Base-by-base conservation (phyloP, 129 eudicot species). In the Centella asiatica region DNA sequence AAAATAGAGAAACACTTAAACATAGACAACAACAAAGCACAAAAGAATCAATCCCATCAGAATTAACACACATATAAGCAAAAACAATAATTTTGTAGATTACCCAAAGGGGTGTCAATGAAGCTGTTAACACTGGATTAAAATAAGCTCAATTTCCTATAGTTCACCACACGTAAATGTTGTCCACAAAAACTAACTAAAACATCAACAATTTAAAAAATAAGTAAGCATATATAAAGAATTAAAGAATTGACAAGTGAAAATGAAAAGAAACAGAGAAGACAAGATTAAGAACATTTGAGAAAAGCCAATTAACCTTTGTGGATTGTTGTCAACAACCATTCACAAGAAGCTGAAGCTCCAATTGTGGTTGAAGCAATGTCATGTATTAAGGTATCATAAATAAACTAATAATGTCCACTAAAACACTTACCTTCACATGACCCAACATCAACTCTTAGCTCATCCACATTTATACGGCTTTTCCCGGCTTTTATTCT, bases 121-220 rank as follows among this genome's bases (percentile, higher is more conserved):
- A n/a, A n/a, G n/a, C n/a, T n/a, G n/a, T n/a, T n/a, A n/a, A n/a
- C n/a, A 69, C 71, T 64, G 24, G 8, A 46, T 46, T 48, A 69
- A 50, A 60, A 44, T 72, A 42, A 61, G n/a, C 57, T 55, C 61
- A 67, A 32, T 57, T 56, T 69, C 66, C 54, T 63, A 44, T 71
- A 28, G 63, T 57, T 46, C 81, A 64, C 66, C 66, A 77, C 86
- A 74, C 79, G 76, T 70, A 70, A 67, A 64, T 40, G 53, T 58
- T 66, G 64, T 54, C 69, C 44, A 15, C 39, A 68, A 54, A 71
- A 61, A 52, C 62, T 1, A 12, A 44, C n/a, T 27, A 37, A 28
- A 51, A 19, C 14, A 42, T 32, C 20, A 34, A 3, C 5, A 4
- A 34, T 34, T 3, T 7, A 48, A n/a, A n/a, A 50, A 2, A 24